Percentiles rank a stretch among this genome's conserved stretches.
Conservation (phyloP, 148 eudicot species). For the Mesembryanthemum crystallinum region DNA sequence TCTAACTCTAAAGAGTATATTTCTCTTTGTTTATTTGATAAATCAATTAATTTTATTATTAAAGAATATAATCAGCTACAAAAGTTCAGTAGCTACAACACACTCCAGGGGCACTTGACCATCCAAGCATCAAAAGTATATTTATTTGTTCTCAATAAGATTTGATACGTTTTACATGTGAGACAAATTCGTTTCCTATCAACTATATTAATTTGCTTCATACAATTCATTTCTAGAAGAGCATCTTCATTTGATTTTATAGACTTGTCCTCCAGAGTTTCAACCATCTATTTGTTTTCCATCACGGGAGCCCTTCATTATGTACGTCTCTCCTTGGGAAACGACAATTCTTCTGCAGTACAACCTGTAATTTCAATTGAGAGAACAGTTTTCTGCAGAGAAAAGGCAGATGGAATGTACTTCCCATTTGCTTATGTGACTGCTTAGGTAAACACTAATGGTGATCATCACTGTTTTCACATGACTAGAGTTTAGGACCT, state of each 20-base stretch:
- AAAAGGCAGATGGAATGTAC: conserved; percentile 94
- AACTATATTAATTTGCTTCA: too few relatives aligned
- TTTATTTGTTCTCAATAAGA: not conserved
- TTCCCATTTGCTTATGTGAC: conserved; percentile 74
- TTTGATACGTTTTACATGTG: too few relatives aligned
- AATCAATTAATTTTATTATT: too few relatives aligned
- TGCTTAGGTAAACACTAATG: conserved; percentile 55
- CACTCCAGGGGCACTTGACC: too few relatives aligned
- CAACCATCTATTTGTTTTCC: conserved; percentile 48
- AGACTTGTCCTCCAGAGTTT: conserved; percentile 42
- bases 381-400: conserved; percentile 85
- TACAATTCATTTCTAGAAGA: too few relatives aligned
- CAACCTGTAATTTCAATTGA: conserved; percentile 83
- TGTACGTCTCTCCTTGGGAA: conserved; percentile 66
- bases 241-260: conserved; percentile 8
- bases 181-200: too few relatives aligned
- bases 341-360: conserved; percentile 73
- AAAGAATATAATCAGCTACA: too few relatives aligned
- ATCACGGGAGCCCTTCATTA: conserved; percentile 69
- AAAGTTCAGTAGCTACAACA: too few relatives aligned
- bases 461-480: too few relatives aligned
- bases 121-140: too few relatives aligned
- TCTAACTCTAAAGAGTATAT: not conserved
- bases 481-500: too few relatives aligned
- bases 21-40: too few relatives aligned